These are phyloP conservation scores for peach (Prunus persica) DNA, from an alignment of 306 rosid genomes.

Conservation along the genomic window DNA sequence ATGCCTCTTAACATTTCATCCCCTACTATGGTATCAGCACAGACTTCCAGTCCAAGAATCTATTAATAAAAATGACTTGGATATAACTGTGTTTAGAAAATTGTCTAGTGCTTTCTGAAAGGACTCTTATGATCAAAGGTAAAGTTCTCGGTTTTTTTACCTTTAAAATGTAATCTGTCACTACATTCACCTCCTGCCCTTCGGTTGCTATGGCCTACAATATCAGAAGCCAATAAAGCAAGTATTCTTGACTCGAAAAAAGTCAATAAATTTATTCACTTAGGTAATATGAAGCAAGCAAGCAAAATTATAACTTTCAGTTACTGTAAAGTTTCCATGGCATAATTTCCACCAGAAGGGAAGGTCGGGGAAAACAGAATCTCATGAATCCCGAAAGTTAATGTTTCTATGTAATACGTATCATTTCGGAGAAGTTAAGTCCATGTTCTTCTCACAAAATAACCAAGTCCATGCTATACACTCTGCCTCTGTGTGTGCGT, in stretches of 20 bases:
- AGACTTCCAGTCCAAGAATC: conserved; percentile 44
- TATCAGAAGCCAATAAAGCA: background rate
- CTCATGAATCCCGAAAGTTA: background rate
- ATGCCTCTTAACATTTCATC: conserved; percentile 43
- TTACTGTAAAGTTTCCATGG: background rate
- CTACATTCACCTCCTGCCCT: conserved; percentile 31
- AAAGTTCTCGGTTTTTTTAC: conserved; percentile 6
- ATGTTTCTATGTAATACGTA: too few species aligned
- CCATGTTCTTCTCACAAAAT: too few species aligned
- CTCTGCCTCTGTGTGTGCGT: background rate
- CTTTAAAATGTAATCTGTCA: conserved; percentile 44
- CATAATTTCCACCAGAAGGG: background rate
- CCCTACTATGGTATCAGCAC: conserved; percentile 48
- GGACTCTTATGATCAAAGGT: background rate
- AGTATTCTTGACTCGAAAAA: background rate
- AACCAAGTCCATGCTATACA: background rate
- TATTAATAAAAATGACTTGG: background rate
- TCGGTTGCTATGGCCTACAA: conserved; percentile 35
- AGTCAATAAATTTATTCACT: background rate
- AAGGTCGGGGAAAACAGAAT: too few species aligned
- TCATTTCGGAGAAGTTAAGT: too few species aligned
- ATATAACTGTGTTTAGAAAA: background rate
- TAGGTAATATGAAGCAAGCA: background rate
- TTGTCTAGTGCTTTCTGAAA: background rate
- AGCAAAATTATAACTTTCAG: background rate